These are phyloP conservation scores for Mycena alexandri DNA, from an alignment of 768 basidiomycete species.

Conservation along the genomic window DNA sequence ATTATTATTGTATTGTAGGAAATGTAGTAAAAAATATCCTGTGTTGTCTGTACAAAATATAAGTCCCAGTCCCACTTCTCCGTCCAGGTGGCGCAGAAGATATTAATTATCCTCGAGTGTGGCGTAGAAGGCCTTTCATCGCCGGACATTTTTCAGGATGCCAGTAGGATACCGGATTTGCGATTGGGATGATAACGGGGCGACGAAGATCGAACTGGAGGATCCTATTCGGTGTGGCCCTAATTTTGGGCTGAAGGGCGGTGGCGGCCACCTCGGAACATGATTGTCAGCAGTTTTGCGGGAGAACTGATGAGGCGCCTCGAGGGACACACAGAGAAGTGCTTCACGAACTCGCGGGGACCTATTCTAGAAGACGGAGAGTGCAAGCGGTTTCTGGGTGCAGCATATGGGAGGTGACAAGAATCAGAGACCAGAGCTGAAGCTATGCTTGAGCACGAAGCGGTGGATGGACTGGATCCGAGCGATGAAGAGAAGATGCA, in stretches of 20 bases:
- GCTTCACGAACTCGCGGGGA: neutral
- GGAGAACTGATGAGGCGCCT: conserved; percentile 15
- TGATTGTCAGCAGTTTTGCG: neutral
- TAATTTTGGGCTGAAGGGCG: neutral
- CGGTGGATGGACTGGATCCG: no score
- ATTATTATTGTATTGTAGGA: conserved; percentile 19
- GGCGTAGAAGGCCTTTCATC: neutral
- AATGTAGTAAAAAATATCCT: neutral
- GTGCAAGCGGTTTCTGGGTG: neutral
- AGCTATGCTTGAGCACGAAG: no score
- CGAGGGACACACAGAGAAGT: conserved; percentile 18
- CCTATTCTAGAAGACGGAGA: conserved; percentile 13
- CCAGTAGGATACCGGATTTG: conserved; percentile 19
- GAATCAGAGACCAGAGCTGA: no score
- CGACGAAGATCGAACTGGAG: conserved; percentile 9
- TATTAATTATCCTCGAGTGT: neutral
- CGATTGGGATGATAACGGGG: conserved; percentile 20
- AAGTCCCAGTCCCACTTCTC: conserved; percentile 23
- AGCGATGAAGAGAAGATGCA: no score
- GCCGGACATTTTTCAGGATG: conserved; percentile 18
- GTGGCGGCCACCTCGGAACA: conserved; percentile 37
- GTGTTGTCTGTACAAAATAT: conserved; percentile 23
- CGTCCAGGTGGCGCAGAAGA: conserved; percentile 21
- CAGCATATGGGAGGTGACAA: conserved; percentile 1
- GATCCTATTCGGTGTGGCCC: conserved; percentile 30